Conservation (phyloP, 169 alveolate species). For the Plasmodium adleri region DNA sequence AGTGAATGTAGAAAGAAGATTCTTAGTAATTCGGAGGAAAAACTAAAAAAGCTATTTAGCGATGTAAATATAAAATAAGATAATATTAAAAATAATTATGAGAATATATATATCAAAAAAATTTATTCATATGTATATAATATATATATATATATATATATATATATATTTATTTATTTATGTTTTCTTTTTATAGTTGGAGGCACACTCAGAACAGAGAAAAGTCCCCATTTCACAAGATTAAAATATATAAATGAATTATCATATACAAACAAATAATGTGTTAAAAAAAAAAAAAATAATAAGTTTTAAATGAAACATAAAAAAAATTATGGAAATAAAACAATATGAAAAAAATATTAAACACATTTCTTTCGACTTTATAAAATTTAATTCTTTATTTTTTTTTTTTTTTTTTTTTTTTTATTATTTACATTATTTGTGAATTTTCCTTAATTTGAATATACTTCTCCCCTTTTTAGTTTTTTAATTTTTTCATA, state of each 20-base stretch:
- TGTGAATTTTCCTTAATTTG: conserved; percentile 19
- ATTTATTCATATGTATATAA: background rate
- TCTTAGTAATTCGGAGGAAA: conserved; percentile 59
- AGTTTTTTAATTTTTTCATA: conserved; percentile 71
- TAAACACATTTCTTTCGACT: background rate
- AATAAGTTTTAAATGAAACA: too few species aligned
- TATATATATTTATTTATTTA: background rate
- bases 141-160: background rate
- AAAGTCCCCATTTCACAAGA: conserved; percentile 54
- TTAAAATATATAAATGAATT: background rate
- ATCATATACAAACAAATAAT: background rate
- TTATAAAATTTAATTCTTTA: background rate
- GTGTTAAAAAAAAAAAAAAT: conserved; percentile 11
- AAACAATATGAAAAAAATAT: conserved; percentile 5
- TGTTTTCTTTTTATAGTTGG: conserved; percentile 43
- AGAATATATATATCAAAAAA: background rate
- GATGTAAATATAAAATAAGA: conserved; percentile 24
- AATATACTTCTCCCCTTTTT: conserved; percentile 72
- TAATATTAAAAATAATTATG: too few species aligned
- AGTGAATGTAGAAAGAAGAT: conserved; percentile 70
- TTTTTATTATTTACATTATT: background rate
- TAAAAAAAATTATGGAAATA: background rate
- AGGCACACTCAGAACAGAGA: conserved; percentile 44
- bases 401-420: background rate
- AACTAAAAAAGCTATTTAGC: conserved; percentile 59